These are phyloP conservation scores for Albophoma yamanashiensis DNA, from an alignment of 2,329 filamentous ascomycete genomes.

Conservation along the genomic window DNA sequence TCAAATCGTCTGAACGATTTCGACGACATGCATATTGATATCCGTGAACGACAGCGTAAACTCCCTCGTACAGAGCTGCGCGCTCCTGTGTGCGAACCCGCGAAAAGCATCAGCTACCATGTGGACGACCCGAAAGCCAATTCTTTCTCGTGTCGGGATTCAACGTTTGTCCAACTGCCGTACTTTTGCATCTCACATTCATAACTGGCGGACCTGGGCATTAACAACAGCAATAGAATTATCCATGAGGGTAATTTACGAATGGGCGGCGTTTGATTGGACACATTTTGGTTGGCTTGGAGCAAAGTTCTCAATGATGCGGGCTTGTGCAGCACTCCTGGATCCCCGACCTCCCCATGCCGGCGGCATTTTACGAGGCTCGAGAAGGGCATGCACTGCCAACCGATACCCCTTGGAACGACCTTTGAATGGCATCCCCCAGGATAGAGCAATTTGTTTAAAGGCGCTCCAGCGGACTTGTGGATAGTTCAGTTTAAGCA, in stretches of 20 bases:
- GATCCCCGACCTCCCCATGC: background rate
- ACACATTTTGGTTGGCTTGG: background rate
- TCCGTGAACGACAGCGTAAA: slow-evolving; percentile 1
- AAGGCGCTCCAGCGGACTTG: background rate
- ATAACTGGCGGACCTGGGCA: background rate
- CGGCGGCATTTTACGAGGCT: background rate
- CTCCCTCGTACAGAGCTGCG: background rate
- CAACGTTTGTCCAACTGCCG: background rate
- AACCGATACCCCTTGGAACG: background rate
- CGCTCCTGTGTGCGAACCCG: background rate
- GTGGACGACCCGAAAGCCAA: background rate
- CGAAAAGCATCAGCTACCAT: background rate
- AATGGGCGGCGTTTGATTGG: background rate
- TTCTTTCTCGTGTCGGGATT: background rate
- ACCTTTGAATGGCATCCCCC: background rate
- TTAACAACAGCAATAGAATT: slow-evolving; percentile 1
- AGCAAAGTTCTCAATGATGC: background rate
- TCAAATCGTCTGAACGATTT: background rate
- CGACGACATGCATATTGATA: slow-evolving; percentile 1
- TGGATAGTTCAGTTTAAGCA: background rate
- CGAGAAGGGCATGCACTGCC: background rate
- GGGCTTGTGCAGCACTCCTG: background rate
- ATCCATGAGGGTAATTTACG: background rate
- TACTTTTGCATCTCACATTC: background rate
- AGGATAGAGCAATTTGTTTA: background rate